Evolutionary conservation across 192 early-diverging fungal species (phyloP), one percentile per base, ranked within the genome.

Genomic region (Obelidium mucronatum): DNA sequence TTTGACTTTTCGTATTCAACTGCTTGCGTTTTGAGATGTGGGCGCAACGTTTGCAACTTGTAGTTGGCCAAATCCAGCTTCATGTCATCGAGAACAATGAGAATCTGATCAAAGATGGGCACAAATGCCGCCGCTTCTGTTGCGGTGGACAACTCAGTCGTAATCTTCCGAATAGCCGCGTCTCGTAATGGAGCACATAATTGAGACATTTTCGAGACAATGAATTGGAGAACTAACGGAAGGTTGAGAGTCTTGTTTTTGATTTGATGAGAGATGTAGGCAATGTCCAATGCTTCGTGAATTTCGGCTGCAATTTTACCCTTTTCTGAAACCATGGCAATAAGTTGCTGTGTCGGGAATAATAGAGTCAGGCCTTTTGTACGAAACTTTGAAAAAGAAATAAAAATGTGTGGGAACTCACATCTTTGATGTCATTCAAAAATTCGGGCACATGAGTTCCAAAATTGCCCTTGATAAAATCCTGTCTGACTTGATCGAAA

Each of bases 141-240:
- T 2, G 40, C 31, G 28, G 53, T 55, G 24, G 42, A 15, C n/a
- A 68, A 24, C 58, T 40, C 80, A 35, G 42, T 61, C 1, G 55
- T 40, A 24, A 81, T 62, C 74, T 13, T 67, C 34, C 85, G 78
- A 28, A 94, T 85, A 11, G 76, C 75, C 8, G 81, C 67, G 75
- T 96, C 94, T 1, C 94, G 88, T 6, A 92, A 80, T 15, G 94
- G 94, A 0, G 94, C 94, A 62, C 92, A 94, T 13, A 95, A 83
- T 69, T 90, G 75, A 6, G 78, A 62, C 92, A 96, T 94, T 30
- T 85, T 83, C 31, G 67, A 66, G 1, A 88, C 40, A 6, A 94
- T 81, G 60, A 81, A 87, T 19, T 70, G 24, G 2, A 93, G 56
- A 15, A 80, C 76, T 1, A 52, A 68, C 19, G 78, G 42, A 2